Evolutionary conservation across 495 filamentous ascomycete genomes (phyloP).

Genomic region (Penicillium egyptiacum): DNA sequence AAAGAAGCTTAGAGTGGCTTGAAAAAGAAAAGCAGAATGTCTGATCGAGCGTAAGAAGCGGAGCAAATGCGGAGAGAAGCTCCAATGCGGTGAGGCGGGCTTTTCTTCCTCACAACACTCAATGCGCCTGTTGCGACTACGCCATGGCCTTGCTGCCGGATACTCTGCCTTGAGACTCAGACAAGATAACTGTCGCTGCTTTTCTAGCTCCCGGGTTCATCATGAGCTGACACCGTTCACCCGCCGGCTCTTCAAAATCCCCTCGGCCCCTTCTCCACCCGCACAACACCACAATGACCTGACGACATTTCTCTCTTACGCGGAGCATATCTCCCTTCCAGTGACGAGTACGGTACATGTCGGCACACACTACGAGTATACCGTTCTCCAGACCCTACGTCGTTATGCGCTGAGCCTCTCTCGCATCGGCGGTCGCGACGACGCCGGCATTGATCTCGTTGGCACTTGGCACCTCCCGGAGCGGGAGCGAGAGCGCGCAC

Average conservation of each 20-base stretch:
- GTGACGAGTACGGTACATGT: constrained; percentile 40
- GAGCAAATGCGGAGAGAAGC: constrained; percentile 33
- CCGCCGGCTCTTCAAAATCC: constrained; percentile 43
- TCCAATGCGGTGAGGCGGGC: constrained; percentile 27
- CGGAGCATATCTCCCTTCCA: constrained; percentile 47
- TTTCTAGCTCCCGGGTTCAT: constrained; percentile 17
- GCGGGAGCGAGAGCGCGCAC: constrained; percentile 37
- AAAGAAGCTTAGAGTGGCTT: not conserved
- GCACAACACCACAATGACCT: constrained; percentile 64
- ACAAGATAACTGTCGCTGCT: constrained; percentile 10
- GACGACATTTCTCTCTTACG: constrained; percentile 70
- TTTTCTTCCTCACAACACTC: constrained; percentile 18
- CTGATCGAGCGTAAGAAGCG: constrained; percentile 12
- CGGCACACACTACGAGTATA: constrained; percentile 71
- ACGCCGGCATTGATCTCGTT: constrained; percentile 81
- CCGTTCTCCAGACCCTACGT: constrained; percentile 60
- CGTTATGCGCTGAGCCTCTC: constrained; percentile 63
- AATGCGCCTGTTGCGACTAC: constrained; percentile 24
- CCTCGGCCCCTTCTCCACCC: constrained; percentile 41
- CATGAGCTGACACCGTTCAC: constrained; percentile 36
- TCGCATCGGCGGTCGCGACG: constrained; percentile 71
- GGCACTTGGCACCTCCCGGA: constrained; percentile 72
- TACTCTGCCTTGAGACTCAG: not conserved
- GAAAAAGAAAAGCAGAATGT: not conserved
- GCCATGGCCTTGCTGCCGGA: constrained; percentile 21